Conservation (phyloP, 331 rosid genomes). For the Malus hybrid region DNA sequence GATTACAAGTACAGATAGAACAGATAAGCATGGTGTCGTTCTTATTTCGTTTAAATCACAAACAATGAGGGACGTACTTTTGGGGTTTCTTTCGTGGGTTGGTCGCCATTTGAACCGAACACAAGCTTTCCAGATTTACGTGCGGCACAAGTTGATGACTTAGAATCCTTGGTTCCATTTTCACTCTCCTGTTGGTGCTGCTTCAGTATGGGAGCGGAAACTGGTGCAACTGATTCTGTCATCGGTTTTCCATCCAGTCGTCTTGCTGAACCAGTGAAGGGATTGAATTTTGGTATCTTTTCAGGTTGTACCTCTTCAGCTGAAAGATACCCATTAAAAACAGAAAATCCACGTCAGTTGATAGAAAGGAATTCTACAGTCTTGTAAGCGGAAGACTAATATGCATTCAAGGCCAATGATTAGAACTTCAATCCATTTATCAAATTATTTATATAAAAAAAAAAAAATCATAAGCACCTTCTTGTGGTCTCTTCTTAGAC, state of each 20-base stretch:
- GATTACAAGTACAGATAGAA: background rate
- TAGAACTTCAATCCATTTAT: background rate
- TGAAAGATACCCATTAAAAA: background rate
- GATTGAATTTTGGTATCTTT: constrained; percentile 24
- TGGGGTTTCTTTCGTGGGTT: constrained; percentile 14
- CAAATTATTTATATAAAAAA: background rate
- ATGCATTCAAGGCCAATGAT: background rate
- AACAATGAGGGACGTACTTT: constrained; percentile 14
- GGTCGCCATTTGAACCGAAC: constrained; percentile 34
- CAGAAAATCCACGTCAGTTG: background rate
- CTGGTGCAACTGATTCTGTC: constrained; percentile 21
- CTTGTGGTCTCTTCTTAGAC: constrained; percentile 12
- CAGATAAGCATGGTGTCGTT: background rate
- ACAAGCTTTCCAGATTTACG: constrained; percentile 40
- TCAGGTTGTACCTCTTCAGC: constrained; percentile 35
- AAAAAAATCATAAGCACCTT: constrained; percentile 12
- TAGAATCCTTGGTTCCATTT: constrained; percentile 19
- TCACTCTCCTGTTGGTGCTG: constrained; percentile 13
- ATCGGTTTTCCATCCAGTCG: constrained; percentile 44
- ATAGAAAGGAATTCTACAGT: background rate
- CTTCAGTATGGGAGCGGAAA: constrained; percentile 19
- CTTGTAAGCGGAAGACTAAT: background rate
- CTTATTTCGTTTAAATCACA: background rate
- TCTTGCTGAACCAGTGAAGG: constrained; percentile 41
- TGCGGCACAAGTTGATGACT: constrained; percentile 13